These are phyloP conservation scores for Lactifluus echinatus DNA, from an alignment of 768 basidiomycete species.

Conservation along the genomic window DNA sequence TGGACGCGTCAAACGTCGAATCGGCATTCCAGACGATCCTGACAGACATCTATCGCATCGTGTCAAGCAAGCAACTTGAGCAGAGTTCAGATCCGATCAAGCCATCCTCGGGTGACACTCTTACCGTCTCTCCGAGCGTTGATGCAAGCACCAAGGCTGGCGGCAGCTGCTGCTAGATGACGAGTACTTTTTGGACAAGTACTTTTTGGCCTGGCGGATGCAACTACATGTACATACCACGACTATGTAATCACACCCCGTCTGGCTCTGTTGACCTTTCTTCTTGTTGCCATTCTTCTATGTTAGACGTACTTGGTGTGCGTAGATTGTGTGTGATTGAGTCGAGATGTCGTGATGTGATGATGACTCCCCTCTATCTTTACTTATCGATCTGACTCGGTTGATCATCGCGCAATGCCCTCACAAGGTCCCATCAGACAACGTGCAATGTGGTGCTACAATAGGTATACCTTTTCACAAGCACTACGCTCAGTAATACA, in stretches of 20 bases:
- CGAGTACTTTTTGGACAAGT: too few species aligned
- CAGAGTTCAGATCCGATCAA: constrained; percentile 69
- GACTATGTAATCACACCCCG: constrained; percentile 14
- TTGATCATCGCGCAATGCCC: not conserved
- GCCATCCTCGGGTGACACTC: constrained; percentile 73
- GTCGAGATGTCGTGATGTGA: not conserved
- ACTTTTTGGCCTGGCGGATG: not conserved
- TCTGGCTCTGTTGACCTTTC: constrained; percentile 9
- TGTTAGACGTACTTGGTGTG: constrained; percentile 5
- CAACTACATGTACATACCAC: constrained; percentile 16
- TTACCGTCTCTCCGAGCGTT: constrained; percentile 73
- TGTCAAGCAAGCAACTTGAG: constrained; percentile 92
- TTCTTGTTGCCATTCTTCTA: not conserved
- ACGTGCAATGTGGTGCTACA: not conserved
- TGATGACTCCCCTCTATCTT: not conserved
- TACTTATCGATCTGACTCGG: not conserved
- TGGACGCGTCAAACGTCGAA: constrained; percentile 99
- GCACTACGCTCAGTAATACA: not conserved
- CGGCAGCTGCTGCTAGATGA: constrained; percentile 54
- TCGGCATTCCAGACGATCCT: constrained; percentile 95
- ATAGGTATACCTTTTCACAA: constrained; percentile 9
- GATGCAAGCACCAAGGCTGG: constrained; percentile 49
- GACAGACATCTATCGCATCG: constrained; percentile 94
- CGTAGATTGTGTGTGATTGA: not conserved
- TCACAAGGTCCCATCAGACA: not conserved